A percentile compares a stretch with the other conserved stretches of the same genome.
Conservation (phyloP, 352 stramenopile genomes). For the Globisporangium spiculum region DNA sequence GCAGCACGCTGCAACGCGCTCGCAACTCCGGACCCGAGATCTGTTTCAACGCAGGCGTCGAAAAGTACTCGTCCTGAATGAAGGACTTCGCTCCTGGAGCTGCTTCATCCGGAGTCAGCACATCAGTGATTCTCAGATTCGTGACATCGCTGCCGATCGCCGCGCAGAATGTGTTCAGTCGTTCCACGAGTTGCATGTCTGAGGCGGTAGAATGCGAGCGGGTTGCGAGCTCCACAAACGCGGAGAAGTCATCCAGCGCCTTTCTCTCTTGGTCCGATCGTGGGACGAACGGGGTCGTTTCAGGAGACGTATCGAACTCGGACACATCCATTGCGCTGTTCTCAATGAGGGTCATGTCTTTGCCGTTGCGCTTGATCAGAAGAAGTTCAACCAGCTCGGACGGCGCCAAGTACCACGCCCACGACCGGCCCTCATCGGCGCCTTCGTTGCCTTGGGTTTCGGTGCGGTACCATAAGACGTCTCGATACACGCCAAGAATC, state of each 20-base stretch:
- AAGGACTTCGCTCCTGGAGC: conserved; percentile 25
- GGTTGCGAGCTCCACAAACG: conserved; percentile 68
- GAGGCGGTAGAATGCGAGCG: conserved; percentile 49
- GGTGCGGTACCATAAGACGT: conserved; percentile 93
- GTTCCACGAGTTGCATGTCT: conserved; percentile 86
- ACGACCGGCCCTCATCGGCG: conserved; percentile 89
- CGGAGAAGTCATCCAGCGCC: conserved; percentile 44
- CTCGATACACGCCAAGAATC: conserved; percentile 92
- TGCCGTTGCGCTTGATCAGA: conserved; percentile 73
- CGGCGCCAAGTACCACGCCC: conserved; percentile 95
- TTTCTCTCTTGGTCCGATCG: conserved; percentile 46
- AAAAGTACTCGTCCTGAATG: conserved; percentile 71
- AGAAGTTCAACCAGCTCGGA: conserved; percentile 88
- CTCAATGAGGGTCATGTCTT: conserved; percentile 86
- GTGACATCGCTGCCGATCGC: conserved; percentile 77
- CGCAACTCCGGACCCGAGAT: conserved; percentile 77
- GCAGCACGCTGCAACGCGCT: conserved; percentile 89
- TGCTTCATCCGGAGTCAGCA: conserved; percentile 43
- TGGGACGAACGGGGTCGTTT: conserved; percentile 40
- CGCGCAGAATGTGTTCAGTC: conserved; percentile 80
- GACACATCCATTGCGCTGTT: conserved; percentile 73
- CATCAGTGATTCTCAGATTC: conserved; percentile 70
- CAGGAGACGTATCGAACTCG: conserved; percentile 29
- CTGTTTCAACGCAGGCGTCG: conserved; percentile 55
- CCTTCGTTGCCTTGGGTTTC: conserved; percentile 96